Conservation (phyloP, 306 rosid genomes). For the Vigna trinervia region DNA sequence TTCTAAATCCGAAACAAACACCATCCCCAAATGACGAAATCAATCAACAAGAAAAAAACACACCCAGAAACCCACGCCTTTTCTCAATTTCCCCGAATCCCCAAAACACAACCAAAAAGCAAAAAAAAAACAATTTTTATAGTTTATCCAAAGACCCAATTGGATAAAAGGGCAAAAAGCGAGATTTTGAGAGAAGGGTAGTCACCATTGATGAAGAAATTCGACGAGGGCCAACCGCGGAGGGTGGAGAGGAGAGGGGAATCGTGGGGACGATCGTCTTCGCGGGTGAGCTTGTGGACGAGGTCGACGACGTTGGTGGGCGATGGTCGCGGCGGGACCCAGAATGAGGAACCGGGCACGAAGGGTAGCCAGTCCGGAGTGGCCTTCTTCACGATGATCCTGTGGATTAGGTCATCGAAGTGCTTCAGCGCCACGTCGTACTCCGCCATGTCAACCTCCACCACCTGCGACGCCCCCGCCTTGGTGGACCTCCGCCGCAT, state of each 20-base stretch:
- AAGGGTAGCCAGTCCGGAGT: constrained; percentile 91
- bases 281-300: constrained; percentile 44
- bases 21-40: not conserved
- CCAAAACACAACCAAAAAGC: not conserved
- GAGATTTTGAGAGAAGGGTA: not conserved
- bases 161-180: not conserved
- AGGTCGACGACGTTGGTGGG: constrained; percentile 55
- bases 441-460: constrained; percentile 62
- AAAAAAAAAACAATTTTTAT: not conserved
- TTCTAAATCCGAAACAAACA: not conserved
- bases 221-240: constrained; percentile 72
- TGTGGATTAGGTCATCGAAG: constrained; percentile 72
- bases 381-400: constrained; percentile 61
- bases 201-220: constrained; percentile 54
- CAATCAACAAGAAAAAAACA: not conserved
- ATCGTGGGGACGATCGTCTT: constrained; percentile 44
- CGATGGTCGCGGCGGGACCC: constrained; percentile 80
- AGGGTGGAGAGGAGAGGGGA: constrained; percentile 51
- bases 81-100: not conserved
- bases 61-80: not conserved
- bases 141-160: not conserved
- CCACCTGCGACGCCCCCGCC: constrained; percentile 42
- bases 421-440: constrained; percentile 60
- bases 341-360: constrained; percentile 84
- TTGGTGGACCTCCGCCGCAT: constrained; percentile 45